Evolutionary conservation across 140 eudicot species (phyloP).

Genomic region (Oenanthe javanica): DNA sequence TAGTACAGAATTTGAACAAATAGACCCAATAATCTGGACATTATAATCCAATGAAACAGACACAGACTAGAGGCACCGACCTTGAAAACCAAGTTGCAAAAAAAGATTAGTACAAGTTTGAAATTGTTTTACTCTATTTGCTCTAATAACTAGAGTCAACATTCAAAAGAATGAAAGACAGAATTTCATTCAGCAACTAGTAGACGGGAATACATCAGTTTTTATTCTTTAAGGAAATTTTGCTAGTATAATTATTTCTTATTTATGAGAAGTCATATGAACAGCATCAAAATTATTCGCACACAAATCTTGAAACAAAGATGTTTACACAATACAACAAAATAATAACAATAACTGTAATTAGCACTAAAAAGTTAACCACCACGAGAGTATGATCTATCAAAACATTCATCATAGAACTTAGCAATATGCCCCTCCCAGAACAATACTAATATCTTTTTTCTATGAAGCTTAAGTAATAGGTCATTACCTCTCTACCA

Average conservation of each 20-base stretch:
- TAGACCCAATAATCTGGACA: background rate
- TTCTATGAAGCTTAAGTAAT: background rate
- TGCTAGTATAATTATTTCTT: background rate
- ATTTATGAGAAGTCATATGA: background rate
- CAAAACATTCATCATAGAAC: background rate
- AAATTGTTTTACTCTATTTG: background rate
- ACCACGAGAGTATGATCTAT: background rate
- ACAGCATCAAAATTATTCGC: background rate
- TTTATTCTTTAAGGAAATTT: too few relatives aligned
- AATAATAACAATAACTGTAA: background rate
- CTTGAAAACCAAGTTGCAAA: background rate
- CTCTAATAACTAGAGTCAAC: background rate
- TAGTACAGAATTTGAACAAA: background rate
- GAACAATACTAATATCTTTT: background rate
- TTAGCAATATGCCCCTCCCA: background rate
- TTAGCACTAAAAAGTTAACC: background rate
- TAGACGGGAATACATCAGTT: background rate
- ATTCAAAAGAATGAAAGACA: too few relatives aligned
- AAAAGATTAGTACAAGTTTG: background rate
- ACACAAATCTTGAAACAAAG: background rate
- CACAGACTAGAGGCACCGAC: background rate
- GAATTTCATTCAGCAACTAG: background rate
- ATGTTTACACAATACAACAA: background rate
- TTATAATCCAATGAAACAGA: background rate
- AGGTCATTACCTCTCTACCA: slow-evolving; percentile 77